These are phyloP conservation scores for Aureobasidium leucospermi DNA, from an alignment of 2,329 filamentous ascomycete species.

Conservation along the genomic window DNA sequence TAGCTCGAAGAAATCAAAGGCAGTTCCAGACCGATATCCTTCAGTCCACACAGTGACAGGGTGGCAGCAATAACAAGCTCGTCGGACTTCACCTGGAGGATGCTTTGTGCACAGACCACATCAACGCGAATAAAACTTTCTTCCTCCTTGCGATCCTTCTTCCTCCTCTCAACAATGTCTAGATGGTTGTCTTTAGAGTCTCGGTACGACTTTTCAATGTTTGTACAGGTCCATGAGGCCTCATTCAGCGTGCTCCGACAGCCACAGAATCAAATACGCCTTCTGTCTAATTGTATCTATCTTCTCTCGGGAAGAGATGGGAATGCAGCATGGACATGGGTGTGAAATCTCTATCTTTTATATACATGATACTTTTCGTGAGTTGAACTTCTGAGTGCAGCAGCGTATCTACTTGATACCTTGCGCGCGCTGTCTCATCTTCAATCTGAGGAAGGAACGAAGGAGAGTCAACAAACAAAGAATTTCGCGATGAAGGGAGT, in stretches of 20 bases:
- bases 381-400: not conserved
- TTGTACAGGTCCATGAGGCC: constrained; percentile 79
- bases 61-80: not conserved
- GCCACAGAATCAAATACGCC: constrained; percentile 71
- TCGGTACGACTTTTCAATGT: constrained; percentile 86
- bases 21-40: not conserved
- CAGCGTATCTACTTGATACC: constrained; percentile 20
- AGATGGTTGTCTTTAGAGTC: constrained; percentile 96
- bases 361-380: constrained; percentile 4
- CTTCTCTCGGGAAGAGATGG: constrained; percentile 41
- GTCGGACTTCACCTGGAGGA: too few species aligned
- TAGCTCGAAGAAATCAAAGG: too few species aligned
- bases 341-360: constrained; percentile 30
- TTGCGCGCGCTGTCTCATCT: constrained; percentile 68
- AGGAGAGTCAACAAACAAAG: not conserved
- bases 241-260: constrained; percentile 91
- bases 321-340: constrained; percentile 36
- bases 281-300: constrained; percentile 51
- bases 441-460: constrained; percentile 44
- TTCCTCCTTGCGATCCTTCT: constrained; percentile 31
- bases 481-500: not conserved
- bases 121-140: not conserved
- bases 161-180: constrained; percentile 61
- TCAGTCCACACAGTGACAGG: not conserved
- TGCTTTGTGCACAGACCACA: not conserved